Base-by-base conservation (phyloP, 345 rosid species). In the Anacardium occidentale region DNA sequence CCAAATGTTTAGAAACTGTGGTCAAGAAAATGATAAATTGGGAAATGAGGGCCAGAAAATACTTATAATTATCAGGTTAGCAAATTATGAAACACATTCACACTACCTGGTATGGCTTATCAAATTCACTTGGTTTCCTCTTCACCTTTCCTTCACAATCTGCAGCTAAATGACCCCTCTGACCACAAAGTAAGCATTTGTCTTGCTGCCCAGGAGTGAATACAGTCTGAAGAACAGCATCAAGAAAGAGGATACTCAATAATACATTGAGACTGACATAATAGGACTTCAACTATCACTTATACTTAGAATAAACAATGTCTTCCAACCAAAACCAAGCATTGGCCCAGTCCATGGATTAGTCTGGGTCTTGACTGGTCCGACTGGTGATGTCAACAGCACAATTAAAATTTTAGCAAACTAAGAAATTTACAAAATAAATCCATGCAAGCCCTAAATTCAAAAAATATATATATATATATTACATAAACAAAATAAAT, bases 101-200 rank as follows among this genome's bases (percentile, higher is more conserved):
- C 9, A 71, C 10, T 64, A 92, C 99, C 94, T 95, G 99, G 79
- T 87, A 95, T 44, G 99, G 99, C 81, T 95, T 97, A 86, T 95
- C 97, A 75, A 88, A 95, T 72, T 95, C 94, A 53, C 96, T 94
- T 48, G 97, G 82, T 74, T 87, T 95, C 70, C 85, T 85, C 84
- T 95, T 95, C 8, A 82, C 88, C 80, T 91, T 89, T 72, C 99
- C 99, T 81, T 89, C 89, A 76, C 99, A 95, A 78, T 70, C 44
- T 76, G 97, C 83, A 4, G 98, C 97, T 69, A 89, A 68, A 85
- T 95, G 99, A 57, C 99, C 99, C 81, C 87, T 77, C 71, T 95
- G 98, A 80, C 98, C 99, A 77, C 99, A 95, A 60, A 91, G 65
- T 79, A 95, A 89, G 86, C 99, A 92, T 80, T 85, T 90, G 83